Percentiles rank a stretch among this genome's conserved stretches.
Evolutionary conservation across 2,329 filamentous ascomycete genomes (phyloP).

Genomic region (Phaeomoniella chlamydospora): DNA sequence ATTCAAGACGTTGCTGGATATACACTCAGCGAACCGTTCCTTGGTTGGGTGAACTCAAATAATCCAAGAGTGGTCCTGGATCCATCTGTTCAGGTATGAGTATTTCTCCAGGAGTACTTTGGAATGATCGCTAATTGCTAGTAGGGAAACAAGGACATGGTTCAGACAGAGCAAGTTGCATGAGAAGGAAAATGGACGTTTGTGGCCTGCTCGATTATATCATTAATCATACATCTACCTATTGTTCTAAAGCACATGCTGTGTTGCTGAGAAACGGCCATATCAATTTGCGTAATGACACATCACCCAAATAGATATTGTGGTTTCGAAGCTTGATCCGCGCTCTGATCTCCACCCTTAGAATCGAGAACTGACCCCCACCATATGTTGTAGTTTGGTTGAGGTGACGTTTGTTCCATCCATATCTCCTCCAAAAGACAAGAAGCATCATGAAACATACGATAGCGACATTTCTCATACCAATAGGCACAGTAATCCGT

Average conservation of each 20-base stretch:
- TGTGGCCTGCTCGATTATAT: too few relatives aligned
- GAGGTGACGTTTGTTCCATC: constrained; percentile 1
- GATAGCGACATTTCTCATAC: constrained; percentile 16
- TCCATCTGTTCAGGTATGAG: neutral
- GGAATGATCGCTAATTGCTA: neutral
- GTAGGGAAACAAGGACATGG: neutral
- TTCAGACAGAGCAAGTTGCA: neutral
- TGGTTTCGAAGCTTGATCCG: neutral
- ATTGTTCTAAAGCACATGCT: too few relatives aligned
- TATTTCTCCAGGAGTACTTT: neutral
- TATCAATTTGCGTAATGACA: too few relatives aligned
- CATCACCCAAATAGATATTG: neutral
- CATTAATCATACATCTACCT: too few relatives aligned
- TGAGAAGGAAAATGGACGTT: too few relatives aligned
- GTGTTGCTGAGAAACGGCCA: too few relatives aligned
- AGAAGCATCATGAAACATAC: constrained; percentile 14
- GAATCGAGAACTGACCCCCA: neutral
- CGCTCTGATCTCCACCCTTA: neutral
- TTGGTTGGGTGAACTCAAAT: constrained; percentile 1
- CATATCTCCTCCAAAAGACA: constrained; percentile 12
- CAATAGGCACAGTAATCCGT: constrained; percentile 17
- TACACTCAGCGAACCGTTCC: constrained; percentile 7
- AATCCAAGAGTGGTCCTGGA: neutral
- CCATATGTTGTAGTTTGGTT: neutral
- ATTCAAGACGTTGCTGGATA: constrained; percentile 9